A percentile compares a stretch with the other conserved stretches of the same genome.
Conservation (phyloP, 2,329 filamentous ascomycete genomes). For the Fusarium longipes region DNA sequence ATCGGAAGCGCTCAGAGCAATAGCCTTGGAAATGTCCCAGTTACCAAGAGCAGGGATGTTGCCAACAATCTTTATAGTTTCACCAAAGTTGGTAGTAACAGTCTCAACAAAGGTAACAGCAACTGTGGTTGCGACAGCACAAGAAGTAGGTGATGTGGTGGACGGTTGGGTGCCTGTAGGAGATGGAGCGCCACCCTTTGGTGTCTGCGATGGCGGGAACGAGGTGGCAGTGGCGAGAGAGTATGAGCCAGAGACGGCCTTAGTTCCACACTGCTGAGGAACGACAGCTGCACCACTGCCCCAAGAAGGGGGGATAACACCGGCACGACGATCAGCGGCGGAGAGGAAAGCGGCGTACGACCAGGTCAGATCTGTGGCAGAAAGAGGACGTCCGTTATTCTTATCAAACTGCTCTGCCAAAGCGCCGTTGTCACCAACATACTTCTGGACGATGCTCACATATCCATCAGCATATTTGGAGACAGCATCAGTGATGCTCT, state of each 20-base stretch:
- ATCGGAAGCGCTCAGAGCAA: slow-evolving; percentile 66
- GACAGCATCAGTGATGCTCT: slow-evolving; percentile 66
- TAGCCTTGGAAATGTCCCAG: slow-evolving; percentile 67
- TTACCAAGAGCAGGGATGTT: slow-evolving; percentile 67
- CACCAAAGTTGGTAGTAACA: slow-evolving; percentile 67
- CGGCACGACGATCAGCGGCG: slow-evolving; percentile 66
- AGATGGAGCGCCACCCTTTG: slow-evolving; percentile 51
- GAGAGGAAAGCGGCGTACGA: slow-evolving; percentile 78
- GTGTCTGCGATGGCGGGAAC: slow-evolving; percentile 63
- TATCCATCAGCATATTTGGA: slow-evolving; percentile 70
- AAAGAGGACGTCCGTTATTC: slow-evolving; percentile 64
- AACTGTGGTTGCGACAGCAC: slow-evolving; percentile 58
- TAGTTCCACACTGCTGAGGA: slow-evolving; percentile 60
- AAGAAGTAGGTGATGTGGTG: slow-evolving; percentile 49
- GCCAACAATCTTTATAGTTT: slow-evolving; percentile 74
- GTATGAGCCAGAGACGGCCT: slow-evolving; percentile 64
- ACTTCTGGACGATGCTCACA: slow-evolving; percentile 69
- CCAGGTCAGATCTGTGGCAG: slow-evolving; percentile 77
- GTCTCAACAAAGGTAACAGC: slow-evolving; percentile 71
- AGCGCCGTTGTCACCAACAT: slow-evolving; percentile 71
- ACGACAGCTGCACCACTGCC: slow-evolving; percentile 58
- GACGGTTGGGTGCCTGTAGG: slow-evolving; percentile 47
- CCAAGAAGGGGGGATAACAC: slow-evolving; percentile 68
- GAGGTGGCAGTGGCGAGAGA: slow-evolving; percentile 58
- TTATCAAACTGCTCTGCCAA: slow-evolving; percentile 75